Evolutionary conservation across 768 basidiomycete species (phyloP).

Genomic region (Gautieria morchelliformis): DNA sequence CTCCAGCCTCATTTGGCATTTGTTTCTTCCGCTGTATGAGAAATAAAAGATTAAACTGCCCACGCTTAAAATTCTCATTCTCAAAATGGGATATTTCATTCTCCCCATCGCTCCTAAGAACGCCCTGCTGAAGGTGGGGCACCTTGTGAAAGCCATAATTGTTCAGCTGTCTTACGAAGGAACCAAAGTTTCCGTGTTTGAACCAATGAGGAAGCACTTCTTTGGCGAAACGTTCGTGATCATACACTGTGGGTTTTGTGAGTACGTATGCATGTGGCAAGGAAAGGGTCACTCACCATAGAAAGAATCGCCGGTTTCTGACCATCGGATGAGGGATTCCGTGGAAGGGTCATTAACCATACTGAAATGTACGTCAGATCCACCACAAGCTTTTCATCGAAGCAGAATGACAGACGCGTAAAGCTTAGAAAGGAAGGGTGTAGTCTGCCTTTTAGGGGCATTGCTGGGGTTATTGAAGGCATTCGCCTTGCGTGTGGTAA

Average conservation of each 20-base stretch:
- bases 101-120: constrained; percentile 72
- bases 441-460: constrained; percentile 45
- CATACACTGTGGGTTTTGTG: constrained; percentile 50
- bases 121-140: constrained; percentile 92
- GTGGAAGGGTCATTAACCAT: constrained; percentile 87
- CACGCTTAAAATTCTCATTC: constrained; percentile 81
- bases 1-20: constrained; percentile 19
- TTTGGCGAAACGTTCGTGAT: constrained; percentile 82
- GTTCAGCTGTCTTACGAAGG: constrained; percentile 88
- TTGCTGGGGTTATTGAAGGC: constrained; percentile 21
- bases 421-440: constrained; percentile 88
- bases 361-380: constrained; percentile 30
- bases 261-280: background rate
- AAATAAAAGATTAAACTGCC: constrained; percentile 79
- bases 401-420: constrained; percentile 54
- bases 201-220: constrained; percentile 91
- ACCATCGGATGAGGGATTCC: constrained; percentile 84
- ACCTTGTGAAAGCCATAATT: constrained; percentile 97
- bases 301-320: constrained; percentile 84
- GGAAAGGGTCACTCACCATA: constrained; percentile 45
- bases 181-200: constrained; percentile 93
- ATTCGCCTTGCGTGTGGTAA: constrained; percentile 3
- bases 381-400: constrained; percentile 10
- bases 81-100: constrained; percentile 88
- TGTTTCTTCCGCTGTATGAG: constrained; percentile 86